These are phyloP conservation scores for Phlebiopsis flavidoalba DNA, from an alignment of 768 basidiomycete genomes.

Conservation along the genomic window DNA sequence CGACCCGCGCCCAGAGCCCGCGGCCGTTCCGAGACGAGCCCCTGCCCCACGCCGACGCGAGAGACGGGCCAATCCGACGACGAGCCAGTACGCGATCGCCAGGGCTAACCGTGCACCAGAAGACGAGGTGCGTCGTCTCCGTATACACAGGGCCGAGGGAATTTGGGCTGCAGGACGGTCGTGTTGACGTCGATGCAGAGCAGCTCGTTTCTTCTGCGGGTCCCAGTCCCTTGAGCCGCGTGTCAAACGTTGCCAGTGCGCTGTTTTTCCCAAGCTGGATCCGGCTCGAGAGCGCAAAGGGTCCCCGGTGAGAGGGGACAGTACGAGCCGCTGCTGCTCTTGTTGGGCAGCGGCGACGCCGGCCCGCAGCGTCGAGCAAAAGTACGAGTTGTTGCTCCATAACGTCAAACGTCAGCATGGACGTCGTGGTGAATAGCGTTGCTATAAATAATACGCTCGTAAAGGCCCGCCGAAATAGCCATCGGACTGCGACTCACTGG, in stretches of 20 bases:
- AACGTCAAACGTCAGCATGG: constrained; percentile 75
- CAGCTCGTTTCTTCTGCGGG: constrained; percentile 73
- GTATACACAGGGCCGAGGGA: constrained; percentile 46
- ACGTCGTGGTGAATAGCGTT: constrained; percentile 81
- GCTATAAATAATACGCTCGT: constrained; percentile 34
- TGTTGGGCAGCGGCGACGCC: constrained; percentile 54
- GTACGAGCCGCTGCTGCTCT: constrained; percentile 30
- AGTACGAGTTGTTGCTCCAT: constrained; percentile 62
- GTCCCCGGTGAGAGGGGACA: constrained; percentile 80
- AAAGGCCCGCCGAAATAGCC: constrained; percentile 6
- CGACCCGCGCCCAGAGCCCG: constrained; percentile 65
- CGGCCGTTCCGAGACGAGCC: constrained; percentile 54
- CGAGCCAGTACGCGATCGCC: constrained; percentile 73
- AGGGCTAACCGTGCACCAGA: constrained; percentile 73
- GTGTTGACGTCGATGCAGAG: constrained; percentile 76
- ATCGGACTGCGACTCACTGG: constrained; percentile 26
- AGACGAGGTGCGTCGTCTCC: constrained; percentile 61
- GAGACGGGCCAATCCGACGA: constrained; percentile 77
- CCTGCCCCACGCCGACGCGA: constrained; percentile 81
- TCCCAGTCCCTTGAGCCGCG: constrained; percentile 87
- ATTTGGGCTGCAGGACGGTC: constrained; percentile 67
- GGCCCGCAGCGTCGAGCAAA: constrained; percentile 81
- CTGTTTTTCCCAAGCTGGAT: constrained; percentile 62
- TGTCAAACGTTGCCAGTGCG: constrained; percentile 78
- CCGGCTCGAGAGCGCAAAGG: constrained; percentile 75